Evolutionary conservation across 1,284 basidiomycete species (phyloP), one percentile per base, ranked within the genome.

Genomic region (Moesziomyces antarcticus): DNA sequence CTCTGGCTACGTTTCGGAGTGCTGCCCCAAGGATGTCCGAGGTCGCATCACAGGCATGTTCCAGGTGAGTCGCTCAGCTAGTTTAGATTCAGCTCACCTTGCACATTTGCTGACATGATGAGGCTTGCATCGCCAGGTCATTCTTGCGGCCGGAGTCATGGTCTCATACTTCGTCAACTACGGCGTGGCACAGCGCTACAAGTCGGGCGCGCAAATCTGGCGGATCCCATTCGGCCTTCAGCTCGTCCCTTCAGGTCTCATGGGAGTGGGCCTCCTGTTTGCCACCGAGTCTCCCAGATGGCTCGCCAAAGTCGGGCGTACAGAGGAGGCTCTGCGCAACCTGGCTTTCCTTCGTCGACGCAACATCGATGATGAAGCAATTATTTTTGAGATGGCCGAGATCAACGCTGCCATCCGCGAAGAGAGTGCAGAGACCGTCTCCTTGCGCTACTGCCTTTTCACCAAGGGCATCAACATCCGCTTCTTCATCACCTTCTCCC

Each of bases 211-310:
- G 0, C 85, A 85, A 18, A 85, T 92, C 9, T 92, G 91, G 91
- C 86, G 88, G 50, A 88, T 92, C 55, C 90, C 91, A 0, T 91
- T 92, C 76, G 91, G 89, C 25, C 85, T 92, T 74, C 91, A 92
- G 77, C 86, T 92, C 27, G 89, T 92, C 6, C 92, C 91, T 5
- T 90, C 90, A 3, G 91, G 91, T 8, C 87, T 93, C 78, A 91
- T 93, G 90, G 85, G 87, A 16, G 50, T 91, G 22, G 90, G 91
- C 20, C 86, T 93, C 14, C 84, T 93, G 18, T 90, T 92, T 10
- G 87, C 92, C 56, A 86, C 85, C 46, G 86, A 87, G 70, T 85
- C 85, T 4, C 86, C 86, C 8, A 75, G 84, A 8, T 86, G 84
- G 84, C 82, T 85, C 27, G 84, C 85, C 50, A 82, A 82, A 72